Conservation (phyloP, 345 rosid genomes). For the Psidium guajava region DNA sequence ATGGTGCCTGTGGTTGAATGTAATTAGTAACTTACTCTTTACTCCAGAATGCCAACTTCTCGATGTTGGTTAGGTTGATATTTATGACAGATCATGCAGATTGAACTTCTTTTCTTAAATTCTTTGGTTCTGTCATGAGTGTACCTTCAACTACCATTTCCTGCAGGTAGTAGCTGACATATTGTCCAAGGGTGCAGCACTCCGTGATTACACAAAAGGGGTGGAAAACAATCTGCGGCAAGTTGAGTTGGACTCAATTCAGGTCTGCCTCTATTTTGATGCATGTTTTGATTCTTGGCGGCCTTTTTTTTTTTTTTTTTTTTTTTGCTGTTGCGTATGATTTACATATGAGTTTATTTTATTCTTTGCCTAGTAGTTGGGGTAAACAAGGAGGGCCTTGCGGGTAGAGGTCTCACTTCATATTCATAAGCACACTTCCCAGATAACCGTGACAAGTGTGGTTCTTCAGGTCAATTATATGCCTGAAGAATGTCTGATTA, state of each 20-base stretch:
- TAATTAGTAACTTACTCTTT: neutral
- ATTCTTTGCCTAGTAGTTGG: neutral
- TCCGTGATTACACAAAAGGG: constrained; percentile 85
- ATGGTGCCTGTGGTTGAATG: neutral
- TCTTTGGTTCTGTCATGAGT: neutral
- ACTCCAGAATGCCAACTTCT: neutral
- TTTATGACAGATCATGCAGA: neutral
- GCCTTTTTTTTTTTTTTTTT: neutral
- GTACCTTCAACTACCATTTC: neutral
- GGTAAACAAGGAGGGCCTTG: neutral
- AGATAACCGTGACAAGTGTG: neutral
- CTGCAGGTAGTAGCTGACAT: constrained; percentile 81
- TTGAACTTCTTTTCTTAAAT: neutral
- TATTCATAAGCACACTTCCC: neutral
- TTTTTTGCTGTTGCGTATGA: neutral
- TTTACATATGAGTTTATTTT: neutral
- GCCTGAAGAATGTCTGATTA: neutral
- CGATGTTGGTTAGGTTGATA: neutral
- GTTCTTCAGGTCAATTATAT: neutral
- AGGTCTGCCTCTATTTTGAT: constrained; percentile 31
- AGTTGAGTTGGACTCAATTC: constrained; percentile 87
- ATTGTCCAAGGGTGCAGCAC: constrained; percentile 66
- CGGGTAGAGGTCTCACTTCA: neutral
- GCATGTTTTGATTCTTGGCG: neutral
- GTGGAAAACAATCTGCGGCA: constrained; percentile 90